Evolutionary conservation across 2,329 filamentous ascomycete genomes (phyloP).

Genomic region (Colletotrichum eremochloae): DNA sequence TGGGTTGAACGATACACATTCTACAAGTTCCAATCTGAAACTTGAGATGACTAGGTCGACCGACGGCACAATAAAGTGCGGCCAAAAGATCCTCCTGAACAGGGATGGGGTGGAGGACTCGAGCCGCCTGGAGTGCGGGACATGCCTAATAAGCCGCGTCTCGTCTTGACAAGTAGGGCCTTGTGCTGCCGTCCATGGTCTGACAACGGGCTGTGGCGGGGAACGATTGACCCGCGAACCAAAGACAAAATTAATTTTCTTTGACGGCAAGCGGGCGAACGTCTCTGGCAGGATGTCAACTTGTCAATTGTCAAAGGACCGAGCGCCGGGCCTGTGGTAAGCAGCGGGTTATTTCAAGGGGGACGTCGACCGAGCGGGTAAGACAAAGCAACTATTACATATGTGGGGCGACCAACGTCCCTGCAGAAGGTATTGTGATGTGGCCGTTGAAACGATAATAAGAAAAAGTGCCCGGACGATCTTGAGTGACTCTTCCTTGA

Average conservation of each 20-base stretch:
- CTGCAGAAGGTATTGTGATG: neutral
- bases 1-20: slow-evolving; percentile 37
- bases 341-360: slow-evolving; percentile 8
- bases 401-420: neutral
- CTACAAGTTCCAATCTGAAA: slow-evolving; percentile 41
- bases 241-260: neutral
- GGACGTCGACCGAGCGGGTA: slow-evolving; percentile 17
- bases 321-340: slow-evolving; percentile 17
- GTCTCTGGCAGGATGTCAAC: slow-evolving; percentile 20
- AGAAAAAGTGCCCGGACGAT: slow-evolving; percentile 26
- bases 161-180: slow-evolving; percentile 13
- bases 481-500: slow-evolving; percentile 4
- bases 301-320: slow-evolving; percentile 33
- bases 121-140: neutral
- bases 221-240: neutral
- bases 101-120: slow-evolving; percentile 17
- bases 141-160: neutral
- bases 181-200: slow-evolving; percentile 1
- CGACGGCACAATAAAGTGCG: neutral
- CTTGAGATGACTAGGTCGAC: slow-evolving; percentile 37
- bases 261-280: neutral
- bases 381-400: neutral
- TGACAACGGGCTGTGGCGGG: slow-evolving; percentile 31
- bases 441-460: slow-evolving; percentile 13
- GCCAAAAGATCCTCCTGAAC: slow-evolving; percentile 18